Evolutionary conservation across 805 yeast species (phyloP).

Genomic region (Saccharomycopsis malanga): DNA sequence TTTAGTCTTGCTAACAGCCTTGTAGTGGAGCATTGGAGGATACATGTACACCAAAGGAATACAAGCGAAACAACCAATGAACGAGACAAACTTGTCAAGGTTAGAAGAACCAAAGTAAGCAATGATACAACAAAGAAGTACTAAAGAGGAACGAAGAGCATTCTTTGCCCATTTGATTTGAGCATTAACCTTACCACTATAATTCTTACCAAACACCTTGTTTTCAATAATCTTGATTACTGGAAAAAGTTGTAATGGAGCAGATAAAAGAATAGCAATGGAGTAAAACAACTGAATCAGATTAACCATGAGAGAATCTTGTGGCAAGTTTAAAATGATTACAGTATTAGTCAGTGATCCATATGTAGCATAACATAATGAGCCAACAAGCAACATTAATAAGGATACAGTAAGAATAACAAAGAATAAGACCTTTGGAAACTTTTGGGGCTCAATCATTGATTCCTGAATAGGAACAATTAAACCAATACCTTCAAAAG

Average conservation of each 20-base stretch:
- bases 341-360: constrained; percentile 62
- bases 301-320: constrained; percentile 51
- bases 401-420: constrained; percentile 59
- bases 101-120: constrained; percentile 65
- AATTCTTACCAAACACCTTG: constrained; percentile 40
- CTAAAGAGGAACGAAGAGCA: constrained; percentile 46
- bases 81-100: constrained; percentile 67
- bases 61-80: constrained; percentile 80
- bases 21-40: constrained; percentile 70
- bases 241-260: constrained; percentile 77
- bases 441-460: constrained; percentile 67
- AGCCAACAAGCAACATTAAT: constrained; percentile 56
- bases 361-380: constrained; percentile 63
- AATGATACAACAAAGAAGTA: constrained; percentile 44
- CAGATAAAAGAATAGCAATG: constrained; percentile 64
- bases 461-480: constrained; percentile 79
- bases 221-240: constrained; percentile 69
- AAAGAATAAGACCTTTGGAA: constrained; percentile 54
- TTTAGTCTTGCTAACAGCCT: constrained; percentile 38
- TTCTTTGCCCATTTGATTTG: constrained; percentile 64
- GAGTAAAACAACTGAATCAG: constrained; percentile 67
- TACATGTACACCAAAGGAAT: constrained; percentile 81
- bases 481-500: constrained; percentile 82
- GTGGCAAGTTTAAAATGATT: constrained; percentile 66
- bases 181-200: constrained; percentile 46